Base-by-base conservation (phyloP, 2,329 filamentous ascomycete genomes). In the Nemania abortiva region DNA sequence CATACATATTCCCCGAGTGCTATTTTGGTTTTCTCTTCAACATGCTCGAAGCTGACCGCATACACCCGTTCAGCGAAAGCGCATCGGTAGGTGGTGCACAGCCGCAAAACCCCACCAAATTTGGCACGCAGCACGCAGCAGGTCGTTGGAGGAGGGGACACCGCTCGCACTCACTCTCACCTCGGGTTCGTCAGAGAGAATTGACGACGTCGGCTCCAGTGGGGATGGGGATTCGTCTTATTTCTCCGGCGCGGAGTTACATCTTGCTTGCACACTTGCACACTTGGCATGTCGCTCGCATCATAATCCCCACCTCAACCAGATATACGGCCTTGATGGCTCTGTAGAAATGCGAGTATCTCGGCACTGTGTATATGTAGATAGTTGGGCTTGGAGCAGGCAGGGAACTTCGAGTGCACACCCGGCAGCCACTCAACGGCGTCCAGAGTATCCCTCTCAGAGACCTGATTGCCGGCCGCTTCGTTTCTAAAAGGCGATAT, bases 241-340 rank as follows among this genome's bases (percentile, higher is more conserved):
- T 66, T 68, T 70, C 58, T 68, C 70, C 65, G 70, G 65, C 60
- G 54, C 39, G 68, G 62, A 70, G 70, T 72, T 72, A 64, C 70
- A 70, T n/a, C n/a, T 68, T 66, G 65, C n/a, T n/a, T n/a, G n/a
- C n/a, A n/a, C n/a, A n/a, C 68, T 68, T 70, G 70, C 62, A 22
- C 59, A 59, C 68, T 66, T 70, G 50, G 62, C 61, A 58, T 61
- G 63, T 47, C 54, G 39, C 50, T 64, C 39, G 59, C 67, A 67
- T 70, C 63, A 66, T 64, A 29, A 49, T 70, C 64, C 37, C 70
- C 70, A 70, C 67, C 64, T 34, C 57, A 55, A 52, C 67, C 67
- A 71, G 62, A 64, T 31, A 56, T 54, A 37, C 53, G 34, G 53
- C 24, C 45, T 52, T 54, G 31, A 61, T 20, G 65, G 65, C 42